phyloP scores from a whole-genome alignment of 768 basidiomycete species.

The Boletus rubescentipes region DNA sequence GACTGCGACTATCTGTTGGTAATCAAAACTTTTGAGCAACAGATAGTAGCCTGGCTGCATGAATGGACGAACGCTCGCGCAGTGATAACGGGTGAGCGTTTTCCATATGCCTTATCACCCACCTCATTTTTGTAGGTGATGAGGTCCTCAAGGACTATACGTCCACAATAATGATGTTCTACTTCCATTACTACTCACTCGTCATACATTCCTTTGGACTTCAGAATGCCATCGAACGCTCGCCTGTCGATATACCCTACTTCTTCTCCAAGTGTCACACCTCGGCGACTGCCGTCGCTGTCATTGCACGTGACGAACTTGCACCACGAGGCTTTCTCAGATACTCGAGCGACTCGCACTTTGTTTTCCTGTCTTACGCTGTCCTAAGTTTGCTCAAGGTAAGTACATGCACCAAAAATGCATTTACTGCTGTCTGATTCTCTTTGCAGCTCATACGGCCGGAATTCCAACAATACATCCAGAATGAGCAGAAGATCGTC shows the following conservation, averaged over 20 bases:
- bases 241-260: conserved; percentile 70
- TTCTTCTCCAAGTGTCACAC: conserved; percentile 81
- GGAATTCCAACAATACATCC: conserved; percentile 75
- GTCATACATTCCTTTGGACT: conserved; percentile 95
- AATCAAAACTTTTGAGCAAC: conserved; percentile 81
- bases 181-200: conserved; percentile 81
- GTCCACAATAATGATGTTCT: conserved; percentile 54
- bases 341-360: conserved; percentile 88
- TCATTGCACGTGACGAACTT: conserved; percentile 74
- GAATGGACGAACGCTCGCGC: conserved; percentile 43
- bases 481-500: conserved; percentile 70
- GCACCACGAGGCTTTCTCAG: conserved; percentile 74
- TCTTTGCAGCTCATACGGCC: conserved; percentile 71
- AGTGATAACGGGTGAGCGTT: conserved; percentile 17
- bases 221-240: conserved; percentile 89
- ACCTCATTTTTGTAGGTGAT: conserved; percentile 22
- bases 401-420: conserved; percentile 10
- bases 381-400: conserved; percentile 92
- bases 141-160: conserved; percentile 28
- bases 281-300: conserved; percentile 67
- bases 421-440: conserved; percentile 11
- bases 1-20: conserved; percentile 84
- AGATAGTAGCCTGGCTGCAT: conserved; percentile 60
- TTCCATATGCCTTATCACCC: background rate
- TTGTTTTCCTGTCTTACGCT: conserved; percentile 90